Evolutionary conservation across 1,139 yeast genomes (phyloP).

Genomic region (Torulaspora pretoriensis): DNA sequence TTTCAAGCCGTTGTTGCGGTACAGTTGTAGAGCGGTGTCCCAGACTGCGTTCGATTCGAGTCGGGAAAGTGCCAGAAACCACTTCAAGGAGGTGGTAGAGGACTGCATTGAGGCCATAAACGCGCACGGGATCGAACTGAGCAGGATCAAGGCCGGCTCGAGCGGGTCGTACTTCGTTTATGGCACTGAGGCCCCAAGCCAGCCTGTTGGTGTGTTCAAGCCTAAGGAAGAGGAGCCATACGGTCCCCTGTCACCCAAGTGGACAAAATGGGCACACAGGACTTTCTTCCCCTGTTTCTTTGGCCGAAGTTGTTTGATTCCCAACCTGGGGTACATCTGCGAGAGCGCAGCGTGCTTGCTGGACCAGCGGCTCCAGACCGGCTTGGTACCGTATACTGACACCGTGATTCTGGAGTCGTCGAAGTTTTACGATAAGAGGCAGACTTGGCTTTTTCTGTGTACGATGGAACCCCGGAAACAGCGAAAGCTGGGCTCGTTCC

Average conservation of each 20-base stretch:
- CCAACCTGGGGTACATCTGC: slow-evolving; percentile 67
- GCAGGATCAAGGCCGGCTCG: slow-evolving; percentile 59
- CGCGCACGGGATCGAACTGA: slow-evolving; percentile 41
- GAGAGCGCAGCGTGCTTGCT: slow-evolving; percentile 68
- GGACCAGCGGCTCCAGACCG: slow-evolving; percentile 55
- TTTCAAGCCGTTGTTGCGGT: slow-evolving; percentile 41
- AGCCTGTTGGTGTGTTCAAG: slow-evolving; percentile 57
- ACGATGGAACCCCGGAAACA: slow-evolving; percentile 19
- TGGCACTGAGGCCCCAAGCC: slow-evolving; percentile 24
- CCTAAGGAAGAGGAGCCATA: slow-evolving; percentile 82
- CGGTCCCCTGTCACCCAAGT: slow-evolving; percentile 72
- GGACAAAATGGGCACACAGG: slow-evolving; percentile 78
- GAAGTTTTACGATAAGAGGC: slow-evolving; percentile 38
- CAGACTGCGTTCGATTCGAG: neutral
- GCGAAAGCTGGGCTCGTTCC: slow-evolving; percentile 63
- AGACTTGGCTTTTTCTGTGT: slow-evolving; percentile 19
- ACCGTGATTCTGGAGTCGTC: slow-evolving; percentile 52
- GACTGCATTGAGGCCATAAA: slow-evolving; percentile 45
- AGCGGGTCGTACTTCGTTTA: slow-evolving; percentile 68
- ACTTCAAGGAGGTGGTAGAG: slow-evolving; percentile 41
- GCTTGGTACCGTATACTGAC: slow-evolving; percentile 65
- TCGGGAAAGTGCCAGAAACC: slow-evolving; percentile 10
- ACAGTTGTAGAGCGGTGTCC: slow-evolving; percentile 3
- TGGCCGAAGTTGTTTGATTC: slow-evolving; percentile 69
- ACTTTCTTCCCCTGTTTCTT: slow-evolving; percentile 74